Base-by-base conservation (phyloP, 140 eudicot genomes). In the Erigeron philadelphicus region DNA sequence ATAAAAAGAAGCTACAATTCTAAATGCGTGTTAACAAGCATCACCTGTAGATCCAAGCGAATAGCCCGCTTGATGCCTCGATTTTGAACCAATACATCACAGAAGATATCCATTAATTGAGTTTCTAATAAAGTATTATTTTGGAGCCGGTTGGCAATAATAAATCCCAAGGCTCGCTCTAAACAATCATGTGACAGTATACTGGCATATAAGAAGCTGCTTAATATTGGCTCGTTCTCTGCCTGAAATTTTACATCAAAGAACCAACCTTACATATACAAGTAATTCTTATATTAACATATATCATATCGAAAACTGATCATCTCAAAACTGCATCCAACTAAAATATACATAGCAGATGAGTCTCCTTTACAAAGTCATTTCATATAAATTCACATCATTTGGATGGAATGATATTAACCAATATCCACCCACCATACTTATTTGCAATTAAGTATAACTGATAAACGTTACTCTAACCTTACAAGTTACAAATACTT, bases 181-280 rank as follows among this genome's bases (percentile, higher is more conserved):
- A 86, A 81, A 78, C 93, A 83, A 55, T 83, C 86, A 75, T 86
- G 93, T 13, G 88, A 70, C 74, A 86, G 78, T 60, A 86, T 61
- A 64, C 93, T 86, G 63, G 93, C 85, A 68, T 86, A 83, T 76
- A 83, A 83, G 73, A 80, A 86, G 81, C 88, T 83, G 82, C 88
- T 86, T 71, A 86, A 75, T 56, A 86, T 83, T 47, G 93, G 93
- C 80, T 86, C 93, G 78, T 83, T 86, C 57, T 86, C 93, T 12
- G 93, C 93, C 93, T 86, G 93, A 66, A 80, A 78, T 11, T 70
- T 44, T 19, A 52, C 38, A 71, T 70, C 18, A 63, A 64, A 55
- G 31, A 77, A 47, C 64, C 54, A 77, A 77, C 21, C 21, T 64
- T 55, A 71, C 48, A 63, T 41, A 41, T 71, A 64, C 25, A 49